Evolutionary conservation across 2,329 filamentous ascomycete genomes (phyloP), one percentile per base, ranked within the genome.

Genomic region (Exophiala sideris): DNA sequence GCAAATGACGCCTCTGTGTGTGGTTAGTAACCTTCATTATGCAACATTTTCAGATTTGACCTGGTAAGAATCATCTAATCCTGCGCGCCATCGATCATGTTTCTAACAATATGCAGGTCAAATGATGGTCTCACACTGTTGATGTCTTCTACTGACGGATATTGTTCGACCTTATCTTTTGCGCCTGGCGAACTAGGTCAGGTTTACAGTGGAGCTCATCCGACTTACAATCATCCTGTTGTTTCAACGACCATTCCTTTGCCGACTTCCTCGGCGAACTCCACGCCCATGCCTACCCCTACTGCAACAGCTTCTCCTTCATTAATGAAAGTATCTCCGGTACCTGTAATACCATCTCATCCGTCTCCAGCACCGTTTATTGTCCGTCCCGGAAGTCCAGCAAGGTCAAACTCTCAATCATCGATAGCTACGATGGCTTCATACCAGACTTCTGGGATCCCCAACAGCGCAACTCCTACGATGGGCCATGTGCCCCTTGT

Each of bases 81-180:
- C 10, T 24, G 4, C n/a, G 20, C 8, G 21, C 11, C 35, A 24
- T 35, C 29, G 9, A 39, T 48, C 45, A 61, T 29, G 5, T 41
- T 35, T 20, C 14, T 48, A 21, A 55, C 59, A 67, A 53, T 70
- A 62, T 58, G 33, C 64, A 88, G 86, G 86, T 88, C 88, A 1
- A 84, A 79, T 59, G 88, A 91, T 70, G 88, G 88, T 10, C 77
- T 83, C 39, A 91, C 87, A 1, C 76, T 99, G 18, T 79, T 99
- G 46, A 95, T 99, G 75, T 94, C 91, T n/a, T 99, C 94, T 0
- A 96, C 94, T 0, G 94, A 99, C 70, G 94, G 94, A 0, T 99
- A 97, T 75, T 99, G 94, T 70, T 99, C 94, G 0, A 87, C 89
- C 0, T 77, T 99, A 5, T 88, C 91, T 0, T 99, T 99, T 67